A percentile compares a stretch with the other conserved stretches of the same genome.
phyloP scores from a whole-genome alignment of 352 stramenopile species.

The Phytophthora litchii region DNA sequence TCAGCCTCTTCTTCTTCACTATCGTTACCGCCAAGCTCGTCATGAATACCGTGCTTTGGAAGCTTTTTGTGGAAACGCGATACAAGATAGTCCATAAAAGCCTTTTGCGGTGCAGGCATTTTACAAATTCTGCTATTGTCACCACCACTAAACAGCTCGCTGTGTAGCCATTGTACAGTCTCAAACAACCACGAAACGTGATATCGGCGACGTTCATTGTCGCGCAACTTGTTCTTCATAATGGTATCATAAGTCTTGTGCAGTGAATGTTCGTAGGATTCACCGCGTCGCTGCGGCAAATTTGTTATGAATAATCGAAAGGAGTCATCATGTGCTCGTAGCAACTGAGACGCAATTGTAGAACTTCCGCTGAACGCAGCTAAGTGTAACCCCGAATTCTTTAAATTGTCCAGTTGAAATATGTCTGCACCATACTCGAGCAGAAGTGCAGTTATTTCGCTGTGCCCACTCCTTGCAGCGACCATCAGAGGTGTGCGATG shows the following conservation, averaged over 20 bases:
- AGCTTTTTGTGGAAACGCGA: constrained; percentile 47
- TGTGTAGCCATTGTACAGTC: constrained; percentile 48
- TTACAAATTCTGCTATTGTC: constrained; percentile 23
- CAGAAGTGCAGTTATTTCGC: constrained; percentile 52
- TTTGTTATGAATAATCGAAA: constrained; percentile 52
- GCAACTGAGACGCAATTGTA: constrained; percentile 43
- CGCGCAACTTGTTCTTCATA: constrained; percentile 66
- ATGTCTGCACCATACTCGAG: constrained; percentile 50
- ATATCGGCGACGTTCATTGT: constrained; percentile 71
- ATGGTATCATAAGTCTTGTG: constrained; percentile 44
- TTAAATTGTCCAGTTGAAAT: constrained; percentile 59
- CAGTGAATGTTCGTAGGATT: constrained; percentile 46
- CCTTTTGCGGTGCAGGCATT: constrained; percentile 38
- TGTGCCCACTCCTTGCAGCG: constrained; percentile 58
- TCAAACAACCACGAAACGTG: constrained; percentile 70
- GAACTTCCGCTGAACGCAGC: constrained; percentile 62
- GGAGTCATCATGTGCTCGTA: constrained; percentile 52
- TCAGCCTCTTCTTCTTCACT: constrained; percentile 36
- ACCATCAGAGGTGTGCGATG: constrained; percentile 65
- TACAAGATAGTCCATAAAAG: constrained; percentile 57
- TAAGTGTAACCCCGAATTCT: constrained; percentile 72
- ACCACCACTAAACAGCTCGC: constrained; percentile 35
- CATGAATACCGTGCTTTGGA: constrained; percentile 15
- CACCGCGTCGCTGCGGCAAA: constrained; percentile 36
- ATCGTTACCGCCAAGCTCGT: constrained; percentile 13